Evolutionary conservation across 495 filamentous ascomycete species (phyloP).

Genomic region (Amphirosellinia nigrospora): DNA sequence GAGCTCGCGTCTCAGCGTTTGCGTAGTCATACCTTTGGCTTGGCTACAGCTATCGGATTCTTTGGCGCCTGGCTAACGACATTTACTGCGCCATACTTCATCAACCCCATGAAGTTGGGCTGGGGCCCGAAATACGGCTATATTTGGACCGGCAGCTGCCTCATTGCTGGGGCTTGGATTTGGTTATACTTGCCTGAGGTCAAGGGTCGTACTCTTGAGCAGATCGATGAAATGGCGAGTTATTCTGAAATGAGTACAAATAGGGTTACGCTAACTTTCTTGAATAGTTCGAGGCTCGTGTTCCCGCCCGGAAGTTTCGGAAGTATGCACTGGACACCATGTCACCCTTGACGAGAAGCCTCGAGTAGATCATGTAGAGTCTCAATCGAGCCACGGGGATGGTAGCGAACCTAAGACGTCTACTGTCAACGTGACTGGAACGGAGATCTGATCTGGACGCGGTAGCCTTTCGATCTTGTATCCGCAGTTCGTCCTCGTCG

Average conservation of each 20-base stretch:
- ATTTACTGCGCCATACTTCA: conserved; percentile 67
- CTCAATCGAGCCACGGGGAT: conserved; percentile 14
- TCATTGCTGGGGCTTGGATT: conserved; percentile 51
- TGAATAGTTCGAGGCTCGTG: conserved; percentile 50
- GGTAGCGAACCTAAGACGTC: neutral
- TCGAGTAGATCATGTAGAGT: conserved; percentile 30
- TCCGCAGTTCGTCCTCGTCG: neutral
- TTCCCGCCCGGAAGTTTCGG: conserved; percentile 56
- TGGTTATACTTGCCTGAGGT: conserved; percentile 61
- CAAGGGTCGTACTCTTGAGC: conserved; percentile 58
- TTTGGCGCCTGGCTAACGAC: conserved; percentile 62
- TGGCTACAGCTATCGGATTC: conserved; percentile 61
- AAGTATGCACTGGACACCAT: conserved; percentile 47
- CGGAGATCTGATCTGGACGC: neutral
- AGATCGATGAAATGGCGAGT: conserved; percentile 61
- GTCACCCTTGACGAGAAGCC: conserved; percentile 31
- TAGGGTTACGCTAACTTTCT: conserved; percentile 2
- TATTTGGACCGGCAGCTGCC: conserved; percentile 55
- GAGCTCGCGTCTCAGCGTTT: conserved; percentile 63
- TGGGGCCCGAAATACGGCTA: conserved; percentile 66
- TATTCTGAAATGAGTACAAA: neutral
- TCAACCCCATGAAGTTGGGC: conserved; percentile 60
- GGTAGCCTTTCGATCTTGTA: neutral
- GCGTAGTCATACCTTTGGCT: conserved; percentile 62
- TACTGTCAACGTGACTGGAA: neutral